phyloP scores from a whole-genome alignment of 306 rosid species.

The Hylodesmum podocarpum region DNA sequence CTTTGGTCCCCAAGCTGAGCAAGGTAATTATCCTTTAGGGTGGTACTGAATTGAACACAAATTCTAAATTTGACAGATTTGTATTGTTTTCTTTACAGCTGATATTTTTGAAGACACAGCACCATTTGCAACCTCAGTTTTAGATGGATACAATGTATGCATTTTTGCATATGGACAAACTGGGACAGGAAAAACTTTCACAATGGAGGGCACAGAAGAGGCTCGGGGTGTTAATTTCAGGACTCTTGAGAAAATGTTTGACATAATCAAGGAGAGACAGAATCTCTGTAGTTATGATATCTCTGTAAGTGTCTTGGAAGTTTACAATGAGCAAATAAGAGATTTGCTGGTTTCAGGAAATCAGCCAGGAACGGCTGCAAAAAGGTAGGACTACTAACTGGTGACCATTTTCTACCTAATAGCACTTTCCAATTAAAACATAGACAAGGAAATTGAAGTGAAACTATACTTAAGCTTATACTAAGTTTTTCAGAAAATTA shows the following conservation, averaged over 20 bases:
- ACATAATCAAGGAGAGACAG: constrained; percentile 59
- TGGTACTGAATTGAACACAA: constrained; percentile 4
- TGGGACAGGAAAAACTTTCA: constrained; percentile 94
- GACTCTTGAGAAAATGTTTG: constrained; percentile 86
- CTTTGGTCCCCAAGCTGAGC: constrained; percentile 81
- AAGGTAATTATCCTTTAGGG: constrained; percentile 53
- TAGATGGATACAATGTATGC: constrained; percentile 95
- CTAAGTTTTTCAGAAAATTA: constrained; percentile 4
- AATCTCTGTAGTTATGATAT: constrained; percentile 58
- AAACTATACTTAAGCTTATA: background rate
- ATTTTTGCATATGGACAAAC: constrained; percentile 97
- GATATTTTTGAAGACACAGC: constrained; percentile 83
- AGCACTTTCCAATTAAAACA: background rate
- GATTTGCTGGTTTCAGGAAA: constrained; percentile 79
- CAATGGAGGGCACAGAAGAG: constrained; percentile 90
- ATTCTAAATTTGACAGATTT: constrained; percentile 5
- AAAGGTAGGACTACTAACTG: constrained; percentile 50
- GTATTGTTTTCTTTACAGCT: constrained; percentile 41
- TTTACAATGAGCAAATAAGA: constrained; percentile 94
- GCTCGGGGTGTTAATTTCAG: constrained; percentile 96
- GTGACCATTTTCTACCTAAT: constrained; percentile 8
- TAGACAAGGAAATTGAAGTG: background rate
- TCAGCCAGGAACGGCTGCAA: constrained; percentile 63
- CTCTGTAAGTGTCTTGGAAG: constrained; percentile 92
- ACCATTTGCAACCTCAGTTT: constrained; percentile 81